Evolutionary conservation across 2,329 filamentous ascomycete species (phyloP).

Genomic region (Botrytis deweyae): DNA sequence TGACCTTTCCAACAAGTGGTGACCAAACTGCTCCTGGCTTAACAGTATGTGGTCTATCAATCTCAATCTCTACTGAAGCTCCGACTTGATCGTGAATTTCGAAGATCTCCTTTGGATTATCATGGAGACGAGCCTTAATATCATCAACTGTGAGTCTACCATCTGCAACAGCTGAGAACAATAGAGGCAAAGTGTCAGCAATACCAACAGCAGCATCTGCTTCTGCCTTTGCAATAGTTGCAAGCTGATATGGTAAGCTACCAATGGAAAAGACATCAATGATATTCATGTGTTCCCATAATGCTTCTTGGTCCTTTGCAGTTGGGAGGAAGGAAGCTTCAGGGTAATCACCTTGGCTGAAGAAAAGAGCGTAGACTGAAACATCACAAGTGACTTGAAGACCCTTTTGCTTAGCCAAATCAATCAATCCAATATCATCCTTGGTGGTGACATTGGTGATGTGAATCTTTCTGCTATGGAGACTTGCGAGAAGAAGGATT

Average conservation of each 20-base stretch:
- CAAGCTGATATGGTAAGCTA: slow-evolving; percentile 75
- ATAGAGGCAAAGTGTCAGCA: slow-evolving; percentile 68
- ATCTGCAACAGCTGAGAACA: slow-evolving; percentile 73
- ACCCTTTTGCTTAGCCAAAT: slow-evolving; percentile 78
- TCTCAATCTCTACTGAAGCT: slow-evolving; percentile 70
- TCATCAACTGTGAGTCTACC: slow-evolving; percentile 73
- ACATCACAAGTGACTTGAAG: slow-evolving; percentile 80
- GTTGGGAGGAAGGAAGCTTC: slow-evolving; percentile 66
- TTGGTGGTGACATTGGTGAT: slow-evolving; percentile 79
- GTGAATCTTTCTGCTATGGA: slow-evolving; percentile 76
- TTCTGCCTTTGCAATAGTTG: slow-evolving; percentile 52
- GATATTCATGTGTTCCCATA: slow-evolving; percentile 70
- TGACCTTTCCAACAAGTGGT: slow-evolving; percentile 66
- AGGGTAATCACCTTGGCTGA: slow-evolving; percentile 69
- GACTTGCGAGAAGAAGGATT: slow-evolving; percentile 72
- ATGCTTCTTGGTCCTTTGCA: slow-evolving; percentile 64
- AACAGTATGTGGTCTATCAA: slow-evolving; percentile 68
- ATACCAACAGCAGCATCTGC: slow-evolving; percentile 65
- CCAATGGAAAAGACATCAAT: slow-evolving; percentile 81
- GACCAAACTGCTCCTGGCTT: slow-evolving; percentile 59
- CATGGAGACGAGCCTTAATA: slow-evolving; percentile 67
- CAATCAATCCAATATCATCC: slow-evolving; percentile 75
- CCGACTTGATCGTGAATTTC: slow-evolving; percentile 78
- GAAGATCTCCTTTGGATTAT: slow-evolving; percentile 78
- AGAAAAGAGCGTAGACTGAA: slow-evolving; percentile 75